Evolutionary conservation across 768 basidiomycete species (phyloP).

Genomic region (Suillus decipiens): DNA sequence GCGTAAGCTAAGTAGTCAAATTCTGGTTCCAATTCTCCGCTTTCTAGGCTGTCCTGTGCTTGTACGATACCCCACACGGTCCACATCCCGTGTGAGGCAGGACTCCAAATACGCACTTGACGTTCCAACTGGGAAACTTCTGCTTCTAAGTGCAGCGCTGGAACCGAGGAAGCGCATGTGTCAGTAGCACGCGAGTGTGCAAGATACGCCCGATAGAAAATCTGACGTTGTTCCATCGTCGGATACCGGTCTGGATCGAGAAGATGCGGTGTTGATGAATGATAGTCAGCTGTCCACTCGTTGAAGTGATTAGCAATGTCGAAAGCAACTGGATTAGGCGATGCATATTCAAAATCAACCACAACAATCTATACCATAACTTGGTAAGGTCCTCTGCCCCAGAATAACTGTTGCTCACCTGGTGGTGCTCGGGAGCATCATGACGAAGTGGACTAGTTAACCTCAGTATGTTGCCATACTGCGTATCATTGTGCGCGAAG

Average conservation of each 20-base stretch:
- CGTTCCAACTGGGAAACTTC: conserved; percentile 64
- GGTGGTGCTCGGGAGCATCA: conserved; percentile 70
- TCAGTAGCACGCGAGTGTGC: conserved; percentile 42
- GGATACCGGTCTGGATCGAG: conserved; percentile 73
- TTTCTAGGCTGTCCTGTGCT: conserved; percentile 73
- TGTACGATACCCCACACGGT: conserved; percentile 94
- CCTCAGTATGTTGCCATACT: conserved; percentile 90
- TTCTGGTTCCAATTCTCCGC: conserved; percentile 60
- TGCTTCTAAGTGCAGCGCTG: conserved; percentile 34
- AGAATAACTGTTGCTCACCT: conserved; percentile 46
- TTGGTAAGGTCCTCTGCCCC: conserved; percentile 16
- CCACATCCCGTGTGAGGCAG: conserved; percentile 91
- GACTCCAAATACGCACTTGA: conserved; percentile 87
- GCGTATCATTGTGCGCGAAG: conserved; percentile 93
- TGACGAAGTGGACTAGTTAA: conserved; percentile 54
- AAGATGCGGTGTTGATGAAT: conserved; percentile 65
- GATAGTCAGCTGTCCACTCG: conserved; percentile 96
- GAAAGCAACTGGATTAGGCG: conserved; percentile 88
- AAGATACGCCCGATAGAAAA: conserved; percentile 88
- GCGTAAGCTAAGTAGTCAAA: conserved; percentile 93
- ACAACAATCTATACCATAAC: conserved; percentile 74
- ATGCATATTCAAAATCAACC: conserved; percentile 97
- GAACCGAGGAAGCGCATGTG: conserved; percentile 13
- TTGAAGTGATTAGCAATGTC: conserved; percentile 98
- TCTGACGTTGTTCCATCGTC: conserved; percentile 63